Base-by-base conservation (phyloP, 257 asterid genomes). In the Nicotiana knightiana region DNA sequence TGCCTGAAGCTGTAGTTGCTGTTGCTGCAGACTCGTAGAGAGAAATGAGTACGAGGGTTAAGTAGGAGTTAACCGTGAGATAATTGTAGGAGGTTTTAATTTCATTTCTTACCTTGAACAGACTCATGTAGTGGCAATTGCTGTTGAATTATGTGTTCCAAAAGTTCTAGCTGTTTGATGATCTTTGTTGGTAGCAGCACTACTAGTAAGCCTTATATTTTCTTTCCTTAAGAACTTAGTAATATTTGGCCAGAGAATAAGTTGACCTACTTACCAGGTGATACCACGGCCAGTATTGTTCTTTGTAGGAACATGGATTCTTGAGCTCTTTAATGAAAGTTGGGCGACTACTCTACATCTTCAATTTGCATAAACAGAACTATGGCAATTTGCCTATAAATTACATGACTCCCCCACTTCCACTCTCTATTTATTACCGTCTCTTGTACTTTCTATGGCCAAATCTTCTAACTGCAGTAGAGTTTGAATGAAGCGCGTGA, bases 1-100 rank as follows among this genome's bases (percentile, higher is more conserved):
- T 89, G 64, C 91, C 90, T 9, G 94, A 89, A 86, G 89, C 93
- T 81, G 83, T 53, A 5, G 78, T 81, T 66, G 53, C 77, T 6
- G 83, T 65, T 6, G 83, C 91, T 51, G 89, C 89, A 0, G 89
- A 83, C 61, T 83, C 82, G 0, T 83, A 81, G 83, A 67, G 43
- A 73, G 26, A 2, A 32, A 73, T 51, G 43, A 48, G 10, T 73
- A 13, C 6, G 79, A 73, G 24, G 61, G 26, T 6, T 26, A 13
- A 24, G 39, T 51, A 73, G 63, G 58, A 3, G 79, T 48, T 73
- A 39, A 73, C 2, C 53, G 2, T 26, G 62, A 46, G 62, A 48
- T 10, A 53, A 51, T 48, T 48, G 62, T 73, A 73, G 79, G 62
- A 48, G 43, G 24, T 62, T 73, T 48, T 73, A 73, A 21, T 59